Evolutionary conservation across 352 stramenopile genomes (phyloP), one percentile per base, ranked within the genome.

Genomic region (Globisporangium yorkense): DNA sequence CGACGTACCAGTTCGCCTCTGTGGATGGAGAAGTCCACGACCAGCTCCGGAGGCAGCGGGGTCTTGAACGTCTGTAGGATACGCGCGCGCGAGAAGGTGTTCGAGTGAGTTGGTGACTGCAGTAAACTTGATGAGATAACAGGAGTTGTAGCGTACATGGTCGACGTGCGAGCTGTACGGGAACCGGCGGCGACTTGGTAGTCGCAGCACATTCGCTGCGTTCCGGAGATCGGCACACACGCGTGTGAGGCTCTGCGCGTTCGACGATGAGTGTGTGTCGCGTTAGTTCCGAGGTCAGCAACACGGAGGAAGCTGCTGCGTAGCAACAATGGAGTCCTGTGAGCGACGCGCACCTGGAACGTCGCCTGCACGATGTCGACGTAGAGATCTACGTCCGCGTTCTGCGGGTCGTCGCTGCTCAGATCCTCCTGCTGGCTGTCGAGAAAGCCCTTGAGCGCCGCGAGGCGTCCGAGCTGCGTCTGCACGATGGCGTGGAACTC

Each of bases 21-120:
- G 51, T 92, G 77, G 41, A 94, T 80, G 9, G 85, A 94, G 54
- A 93, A 91, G 40, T 94, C 85, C 24, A 94, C 75, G 16, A 92
- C 74, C 24, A 93, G 67, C 62, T 92, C 83, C 1, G 72, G 71
- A 9, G 83, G 83, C 21, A 94, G 67, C 40, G 70, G 50, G 5
- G 85, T 74, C 58, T 92, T 87, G 61, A 93, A 94, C 16, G 68
- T 77, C 79, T 89, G 20, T 2, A 31, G 24, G 16, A 20, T 8
- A 29, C 18, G 10, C 6, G 16, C 12, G 41, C 16, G 16, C 2
- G 41, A 6, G 1, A 31, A 29, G 7, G 5, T 3, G n/a, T 21
- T 24, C n/a, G 6, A 12, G 43, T 48, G 43, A 24, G 18, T 27
- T 43, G 3, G 37, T 10, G 33, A 37, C 37, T 18, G 37, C 37